Evolutionary conservation across 305 asterid genomes (phyloP).

Genomic region (Solanum hybrid): DNA sequence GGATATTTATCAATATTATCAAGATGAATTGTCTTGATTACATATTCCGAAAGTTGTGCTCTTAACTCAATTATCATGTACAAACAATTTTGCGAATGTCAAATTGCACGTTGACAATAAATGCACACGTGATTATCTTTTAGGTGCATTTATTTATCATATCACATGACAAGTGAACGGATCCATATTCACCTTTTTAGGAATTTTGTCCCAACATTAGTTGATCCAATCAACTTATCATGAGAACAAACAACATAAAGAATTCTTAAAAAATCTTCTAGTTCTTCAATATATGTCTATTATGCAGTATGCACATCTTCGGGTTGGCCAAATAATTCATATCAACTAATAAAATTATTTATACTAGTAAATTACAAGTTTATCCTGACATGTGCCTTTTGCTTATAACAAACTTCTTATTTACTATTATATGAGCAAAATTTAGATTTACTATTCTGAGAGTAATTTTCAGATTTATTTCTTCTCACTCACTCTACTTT

Average conservation of each 20-base stretch:
- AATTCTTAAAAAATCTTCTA: not conserved
- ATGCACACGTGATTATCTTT: not conserved
- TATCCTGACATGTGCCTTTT: not conserved
- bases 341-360: too few species aligned
- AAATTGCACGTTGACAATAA: too few species aligned
- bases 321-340: not conserved
- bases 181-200: not conserved
- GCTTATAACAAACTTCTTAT: not conserved
- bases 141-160: not conserved
- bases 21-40: not conserved
- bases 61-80: not conserved
- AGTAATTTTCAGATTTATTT: too few species aligned
- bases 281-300: not conserved
- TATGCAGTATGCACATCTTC: not conserved
- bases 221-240: not conserved
- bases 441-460: not conserved
- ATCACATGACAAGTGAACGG: not conserved
- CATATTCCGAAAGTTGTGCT: not conserved
- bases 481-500: too few species aligned
- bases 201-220: not conserved
- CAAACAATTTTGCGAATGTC: not conserved
- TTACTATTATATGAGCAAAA: not conserved
- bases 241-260: not conserved
- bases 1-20: not conserved
- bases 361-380: not conserved